Conservation (phyloP, 2,329 filamentous ascomycete species). For the Hymenoscyphus scutula region DNA sequence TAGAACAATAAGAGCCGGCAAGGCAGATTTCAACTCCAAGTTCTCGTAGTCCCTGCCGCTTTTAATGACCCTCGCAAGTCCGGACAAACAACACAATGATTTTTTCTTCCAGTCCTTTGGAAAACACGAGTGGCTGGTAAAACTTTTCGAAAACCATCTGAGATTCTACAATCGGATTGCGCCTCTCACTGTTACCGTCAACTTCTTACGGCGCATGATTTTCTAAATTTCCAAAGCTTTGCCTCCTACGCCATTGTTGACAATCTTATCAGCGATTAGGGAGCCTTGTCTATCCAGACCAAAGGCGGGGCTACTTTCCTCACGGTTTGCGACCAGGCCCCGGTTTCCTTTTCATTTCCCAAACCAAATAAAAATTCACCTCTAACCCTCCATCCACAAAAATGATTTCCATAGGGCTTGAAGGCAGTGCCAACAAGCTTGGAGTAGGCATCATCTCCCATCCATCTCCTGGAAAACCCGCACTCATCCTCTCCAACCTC, state of each 20-base stretch:
- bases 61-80: too few relatives aligned
- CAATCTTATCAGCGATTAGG: slow-evolving; percentile 9
- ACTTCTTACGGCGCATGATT: neutral
- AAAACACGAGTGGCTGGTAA: neutral
- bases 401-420: slow-evolving; percentile 71
- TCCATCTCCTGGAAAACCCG: slow-evolving; percentile 47
- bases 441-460: slow-evolving; percentile 91
- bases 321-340: slow-evolving; percentile 3
- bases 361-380: neutral
- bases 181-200: neutral
- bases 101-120: neutral
- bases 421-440: slow-evolving; percentile 97
- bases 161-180: neutral
- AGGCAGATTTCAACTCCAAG: too few relatives aligned
- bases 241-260: neutral
- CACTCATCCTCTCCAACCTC: slow-evolving; percentile 83
- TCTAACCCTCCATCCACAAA: slow-evolving; percentile 7
- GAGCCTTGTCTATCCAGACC: neutral
- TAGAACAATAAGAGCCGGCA: too few relatives aligned
- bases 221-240: neutral
- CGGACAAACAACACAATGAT: neutral
- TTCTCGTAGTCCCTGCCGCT: too few relatives aligned
- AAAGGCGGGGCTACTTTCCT: neutral
- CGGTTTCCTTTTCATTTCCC: neutral
- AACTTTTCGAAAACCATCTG: neutral